Evolutionary conservation across 106 monocot species (phyloP).

Genomic region (Apostasia shenzhenica): DNA sequence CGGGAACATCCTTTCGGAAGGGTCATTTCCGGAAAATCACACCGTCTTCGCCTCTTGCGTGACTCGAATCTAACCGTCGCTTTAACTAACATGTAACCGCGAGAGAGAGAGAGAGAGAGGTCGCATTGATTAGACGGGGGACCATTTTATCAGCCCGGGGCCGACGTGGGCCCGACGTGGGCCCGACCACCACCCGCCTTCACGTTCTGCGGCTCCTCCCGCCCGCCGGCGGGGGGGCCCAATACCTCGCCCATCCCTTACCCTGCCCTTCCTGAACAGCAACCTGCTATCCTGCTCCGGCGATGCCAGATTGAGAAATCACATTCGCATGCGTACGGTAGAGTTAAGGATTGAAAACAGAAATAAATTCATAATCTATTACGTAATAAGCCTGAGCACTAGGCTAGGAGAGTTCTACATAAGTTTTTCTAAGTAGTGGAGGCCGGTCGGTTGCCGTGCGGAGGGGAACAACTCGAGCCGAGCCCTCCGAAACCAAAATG

Average conservation of each 20-base stretch:
- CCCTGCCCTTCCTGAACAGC: neutral
- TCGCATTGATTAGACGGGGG: neutral
- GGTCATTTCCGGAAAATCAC: no score
- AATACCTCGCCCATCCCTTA: neutral
- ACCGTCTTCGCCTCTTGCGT: neutral
- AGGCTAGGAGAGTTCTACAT: neutral
- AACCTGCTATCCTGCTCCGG: neutral
- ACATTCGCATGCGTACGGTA: constrained; percentile 14
- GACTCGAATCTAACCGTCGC: constrained; percentile 6
- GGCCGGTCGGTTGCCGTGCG: constrained; percentile 44
- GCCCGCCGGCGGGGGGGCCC: neutral
- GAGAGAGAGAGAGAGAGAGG: neutral
- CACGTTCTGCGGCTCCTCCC: neutral
- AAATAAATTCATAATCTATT: neutral
- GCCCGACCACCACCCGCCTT: neutral
- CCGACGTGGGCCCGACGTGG: neutral
- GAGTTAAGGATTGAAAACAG: neutral
- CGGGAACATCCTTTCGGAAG: no score
- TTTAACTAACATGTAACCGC: constrained; percentile 14
- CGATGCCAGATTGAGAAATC: neutral
- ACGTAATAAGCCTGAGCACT: neutral
- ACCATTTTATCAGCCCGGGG: neutral
- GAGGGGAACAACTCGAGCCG: constrained; percentile 40
- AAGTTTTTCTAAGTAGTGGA: constrained; percentile 18
- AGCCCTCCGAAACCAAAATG: constrained; percentile 13